Evolutionary conservation across 2,329 filamentous ascomycete genomes (phyloP), one percentile per base, ranked within the genome.

Genomic region (Exophiala xenobiotica): DNA sequence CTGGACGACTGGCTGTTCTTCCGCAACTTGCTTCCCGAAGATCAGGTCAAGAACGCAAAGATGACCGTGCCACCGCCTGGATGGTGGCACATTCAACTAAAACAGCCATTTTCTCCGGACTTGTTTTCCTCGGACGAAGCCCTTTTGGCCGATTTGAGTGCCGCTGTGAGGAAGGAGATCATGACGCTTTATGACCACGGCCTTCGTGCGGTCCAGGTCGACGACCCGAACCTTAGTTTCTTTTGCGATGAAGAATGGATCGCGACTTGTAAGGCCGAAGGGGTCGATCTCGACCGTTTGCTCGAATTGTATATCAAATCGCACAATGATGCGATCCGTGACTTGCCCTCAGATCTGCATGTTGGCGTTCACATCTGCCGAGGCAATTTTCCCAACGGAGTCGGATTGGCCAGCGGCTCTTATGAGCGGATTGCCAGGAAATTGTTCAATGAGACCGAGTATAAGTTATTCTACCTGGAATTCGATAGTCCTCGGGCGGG

Each of bases 161-260:
- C 78, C 69, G 81, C 82, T 14, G 85, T 85, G 65, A 78, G 81
- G 63, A 77, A 70, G 12, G 82, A 86, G 65, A 69, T 86, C 42
- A 74, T 75, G 51, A 74, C 78, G 61, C 70, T 86, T 9, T 85
- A 86, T 64, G 73, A 82, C 49, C 80, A 80, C 14, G 82, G 83
- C 1, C 72, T 83, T 57, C 71, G 82, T 22, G 85, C 85, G 58
- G 78, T 85, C n/a, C 83, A 86, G 64, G 83, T 83, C 42, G 83
- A 86, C 57, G 83, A 86, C 63, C 83, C 82, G 1, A 81, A 82
- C 50, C 77, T 87, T 67, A 82, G 82, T 11, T 86, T 88, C 67
- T 89, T 89, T 69, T 89, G 86, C 70, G 86, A 82, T 16, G 75
- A 86, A 51, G 81, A 83, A 65, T 88, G 88, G 79, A 78, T 87